These are phyloP conservation scores for Thozetella sp. DNA, from an alignment of 495 filamentous ascomycete species.

Conservation along the genomic window DNA sequence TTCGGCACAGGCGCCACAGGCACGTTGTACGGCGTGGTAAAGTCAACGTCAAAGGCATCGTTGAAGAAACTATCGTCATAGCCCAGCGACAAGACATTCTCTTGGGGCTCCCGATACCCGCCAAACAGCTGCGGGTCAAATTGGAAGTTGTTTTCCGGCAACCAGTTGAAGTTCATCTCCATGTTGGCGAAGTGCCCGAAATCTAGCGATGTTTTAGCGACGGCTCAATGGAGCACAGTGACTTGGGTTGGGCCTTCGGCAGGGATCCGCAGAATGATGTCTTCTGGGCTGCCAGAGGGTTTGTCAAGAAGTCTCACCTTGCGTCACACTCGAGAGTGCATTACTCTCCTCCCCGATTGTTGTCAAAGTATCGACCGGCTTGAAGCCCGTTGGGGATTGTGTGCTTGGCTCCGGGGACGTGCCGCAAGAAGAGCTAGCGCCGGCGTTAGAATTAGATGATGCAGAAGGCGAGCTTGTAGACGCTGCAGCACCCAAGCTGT, in stretches of 20 bases:
- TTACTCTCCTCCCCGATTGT: slow-evolving; percentile 59
- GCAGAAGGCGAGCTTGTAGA: slow-evolving; percentile 63
- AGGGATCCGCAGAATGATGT: neutral
- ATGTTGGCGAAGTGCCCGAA: slow-evolving; percentile 20
- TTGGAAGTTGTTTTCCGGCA: slow-evolving; percentile 83
- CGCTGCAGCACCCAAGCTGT: slow-evolving; percentile 31
- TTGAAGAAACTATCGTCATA: slow-evolving; percentile 84
- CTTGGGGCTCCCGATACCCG: slow-evolving; percentile 90
- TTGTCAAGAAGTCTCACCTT: slow-evolving; percentile 17
- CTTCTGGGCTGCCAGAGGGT: too few relatives aligned
- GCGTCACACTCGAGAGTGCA: slow-evolving; percentile 20
- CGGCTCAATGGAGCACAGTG: slow-evolving; percentile 5
- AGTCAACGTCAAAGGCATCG: slow-evolving; percentile 82
- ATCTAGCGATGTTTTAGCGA: slow-evolving; percentile 4
- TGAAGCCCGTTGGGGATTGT: slow-evolving; percentile 56
- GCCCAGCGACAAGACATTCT: slow-evolving; percentile 60
- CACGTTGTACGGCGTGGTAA: slow-evolving; percentile 74
- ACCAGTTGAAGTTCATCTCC: slow-evolving; percentile 66
- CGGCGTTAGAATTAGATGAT: slow-evolving; percentile 58
- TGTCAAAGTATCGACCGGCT: slow-evolving; percentile 58
- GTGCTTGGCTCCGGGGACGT: slow-evolving; percentile 57
- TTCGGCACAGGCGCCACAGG: slow-evolving; percentile 53
- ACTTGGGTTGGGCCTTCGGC: neutral
- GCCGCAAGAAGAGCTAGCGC: slow-evolving; percentile 77
- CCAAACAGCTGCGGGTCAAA: slow-evolving; percentile 93